A percentile compares a stretch with the other conserved stretches of the same genome.
Conservation (phyloP, 2,329 filamentous ascomycete species). For the Beauveria rudraprayagi region DNA sequence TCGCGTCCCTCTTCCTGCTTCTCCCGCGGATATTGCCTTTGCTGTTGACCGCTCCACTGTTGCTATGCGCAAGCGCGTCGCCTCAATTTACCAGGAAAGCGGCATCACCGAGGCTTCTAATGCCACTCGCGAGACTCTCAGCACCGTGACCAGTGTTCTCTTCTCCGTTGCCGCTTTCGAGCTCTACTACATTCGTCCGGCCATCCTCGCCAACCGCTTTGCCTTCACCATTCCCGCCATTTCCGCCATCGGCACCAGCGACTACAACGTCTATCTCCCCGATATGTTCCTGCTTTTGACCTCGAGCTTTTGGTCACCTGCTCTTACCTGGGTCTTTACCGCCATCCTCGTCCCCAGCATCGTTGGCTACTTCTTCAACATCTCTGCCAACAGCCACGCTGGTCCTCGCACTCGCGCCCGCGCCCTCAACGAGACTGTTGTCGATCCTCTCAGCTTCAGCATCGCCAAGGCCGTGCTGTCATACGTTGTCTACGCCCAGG, state of each 20-base stretch:
- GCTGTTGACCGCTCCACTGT: conserved; percentile 65
- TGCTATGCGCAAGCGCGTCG: conserved; percentile 57
- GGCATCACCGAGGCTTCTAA: conserved; percentile 59
- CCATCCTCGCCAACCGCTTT: conserved; percentile 64
- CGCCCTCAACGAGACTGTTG: conserved; percentile 32
- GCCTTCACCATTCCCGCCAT: conserved; percentile 65
- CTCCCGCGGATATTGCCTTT: conserved; percentile 68
- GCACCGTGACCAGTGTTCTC: conserved; percentile 65
- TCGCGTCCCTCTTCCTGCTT: conserved; percentile 68
- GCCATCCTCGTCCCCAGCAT: conserved; percentile 61
- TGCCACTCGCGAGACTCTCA: conserved; percentile 60
- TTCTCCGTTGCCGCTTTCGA: conserved; percentile 62
- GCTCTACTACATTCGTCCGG: conserved; percentile 57
- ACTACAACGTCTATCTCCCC: conserved; percentile 60
- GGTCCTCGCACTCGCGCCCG: conserved; percentile 35
- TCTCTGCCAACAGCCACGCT: conserved; percentile 49
- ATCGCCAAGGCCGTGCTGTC: conserved; percentile 76
- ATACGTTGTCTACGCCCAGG: conserved; percentile 71
- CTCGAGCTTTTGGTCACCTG: conserved; percentile 74
- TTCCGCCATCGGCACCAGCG: conserved; percentile 43
- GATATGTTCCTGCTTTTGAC: conserved; percentile 75
- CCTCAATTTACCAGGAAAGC: conserved; percentile 55
- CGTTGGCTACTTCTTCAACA: conserved; percentile 84
- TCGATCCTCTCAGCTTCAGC: conserved; percentile 87
- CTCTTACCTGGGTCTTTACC: conserved; percentile 68